A percentile compares a stretch with the other conserved stretches of the same genome.
Conservation (phyloP, 2,329 filamentous ascomycete species). For the Fusarium paranaense region DNA sequence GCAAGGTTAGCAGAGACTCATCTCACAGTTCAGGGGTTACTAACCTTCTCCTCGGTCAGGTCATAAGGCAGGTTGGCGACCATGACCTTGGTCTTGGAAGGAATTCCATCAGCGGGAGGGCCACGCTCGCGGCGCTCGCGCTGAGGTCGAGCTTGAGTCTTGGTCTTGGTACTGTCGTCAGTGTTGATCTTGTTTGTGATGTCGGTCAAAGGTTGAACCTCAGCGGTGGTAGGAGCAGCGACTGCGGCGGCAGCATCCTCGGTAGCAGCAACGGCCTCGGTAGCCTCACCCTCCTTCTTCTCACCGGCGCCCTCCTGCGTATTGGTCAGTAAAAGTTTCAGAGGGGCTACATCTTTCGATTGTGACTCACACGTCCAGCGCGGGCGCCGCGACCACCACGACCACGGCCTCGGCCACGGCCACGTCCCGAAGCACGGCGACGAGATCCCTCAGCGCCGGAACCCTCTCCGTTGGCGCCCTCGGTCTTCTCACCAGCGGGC, state of each 20-base stretch:
- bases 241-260: conserved; percentile 57
- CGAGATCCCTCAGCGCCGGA: conserved; percentile 74
- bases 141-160: conserved; percentile 64
- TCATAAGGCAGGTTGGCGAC: conserved; percentile 99
- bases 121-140: conserved; percentile 84
- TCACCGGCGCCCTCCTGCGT: conserved; percentile 53
- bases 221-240: conserved; percentile 61
- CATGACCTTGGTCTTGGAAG: conserved; percentile 99
- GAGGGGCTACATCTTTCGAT: not conserved
- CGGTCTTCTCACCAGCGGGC: conserved; percentile 80
- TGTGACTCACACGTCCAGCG: conserved; percentile 59
- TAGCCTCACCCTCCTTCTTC: conserved; percentile 59
- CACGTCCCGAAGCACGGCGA: conserved; percentile 72
- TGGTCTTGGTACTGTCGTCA: conserved; percentile 70
- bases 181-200: conserved; percentile 69
- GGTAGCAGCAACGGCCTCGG: conserved; percentile 55
- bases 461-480: conserved; percentile 81
- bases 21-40: conserved; percentile 38
- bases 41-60: conserved; percentile 95
- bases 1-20: conserved; percentile 33
- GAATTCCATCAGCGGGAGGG: conserved; percentile 95
- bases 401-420: conserved; percentile 77
- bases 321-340: conserved; percentile 17
- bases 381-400: conserved; percentile 74
- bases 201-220: conserved; percentile 70